Evolutionary conservation across 257 asterid species (phyloP), one percentile per base, ranked within the genome.

Genomic region (Gentiana macrophylla): DNA sequence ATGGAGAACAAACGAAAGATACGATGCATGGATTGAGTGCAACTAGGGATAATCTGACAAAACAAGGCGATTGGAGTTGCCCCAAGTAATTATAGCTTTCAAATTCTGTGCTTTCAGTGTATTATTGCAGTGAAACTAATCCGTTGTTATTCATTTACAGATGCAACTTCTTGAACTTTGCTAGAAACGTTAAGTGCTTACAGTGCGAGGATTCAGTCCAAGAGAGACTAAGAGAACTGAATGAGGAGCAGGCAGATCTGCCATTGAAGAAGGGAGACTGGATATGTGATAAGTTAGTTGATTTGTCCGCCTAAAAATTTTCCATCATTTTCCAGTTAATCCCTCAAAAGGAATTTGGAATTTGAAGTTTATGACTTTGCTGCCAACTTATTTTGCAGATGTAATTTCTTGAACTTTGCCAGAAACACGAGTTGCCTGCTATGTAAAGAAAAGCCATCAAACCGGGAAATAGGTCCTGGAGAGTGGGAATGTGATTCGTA

Each of bases 401-500:
- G 98, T 74, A 80, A 80, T n/a, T 85, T 82, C 61, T 69, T 88
- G 74, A 92, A 92, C 70, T 88, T 92, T 44, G 94, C 97, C 51
- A 85, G 82, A 79, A 92, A 92, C 56, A 79, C 98, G 4, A 73
- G 69, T 70, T 92, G 97, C 62, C 71, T 76, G 62, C 82, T 62
- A 75, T 92, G 98, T 57, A 71, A 85, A 69, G 94, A 81, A 78
- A 88, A 77, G 69, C 94, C 94, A 59, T 80, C 97, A 37, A 79
- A 79, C 67, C 78, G 97, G 72, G 73, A 68, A 51, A 77, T 92
- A 55, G 77, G 73, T 75, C 79, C 81, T 35, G 97, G 98, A 54
- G 98, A 92, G 71, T 92, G 98, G 97, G 94, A 92, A 72, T 92
- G 98, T 69, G 95, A 91, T 61, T 83, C 98, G 96, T 91, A 70